phyloP scores from a whole-genome alignment of 352 stramenopile species.

The Phytopythium ostracodes region DNA sequence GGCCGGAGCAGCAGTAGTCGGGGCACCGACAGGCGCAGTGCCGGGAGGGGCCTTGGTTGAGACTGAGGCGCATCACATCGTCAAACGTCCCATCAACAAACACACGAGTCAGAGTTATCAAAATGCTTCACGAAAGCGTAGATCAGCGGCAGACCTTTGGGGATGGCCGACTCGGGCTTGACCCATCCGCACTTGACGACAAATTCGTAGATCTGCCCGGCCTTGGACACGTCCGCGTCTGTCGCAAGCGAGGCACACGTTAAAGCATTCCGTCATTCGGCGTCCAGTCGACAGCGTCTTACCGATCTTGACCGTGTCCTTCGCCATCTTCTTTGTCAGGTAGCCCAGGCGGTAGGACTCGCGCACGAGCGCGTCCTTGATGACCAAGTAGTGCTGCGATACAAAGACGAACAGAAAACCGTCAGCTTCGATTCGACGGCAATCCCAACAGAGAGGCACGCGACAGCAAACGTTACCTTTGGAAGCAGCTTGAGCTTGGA shows the following conservation, averaged over 20 bases:
- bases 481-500: constrained; percentile 89
- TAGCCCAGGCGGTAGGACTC: constrained; percentile 79
- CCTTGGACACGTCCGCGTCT: constrained; percentile 76
- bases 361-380: constrained; percentile 93
- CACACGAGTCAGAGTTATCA: neutral
- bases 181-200: constrained; percentile 89
- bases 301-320: constrained; percentile 92
- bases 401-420: constrained; percentile 4
- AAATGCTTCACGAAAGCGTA: neutral
- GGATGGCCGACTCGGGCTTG: constrained; percentile 44
- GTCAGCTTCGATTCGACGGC: neutral
- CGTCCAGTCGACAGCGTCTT: constrained; percentile 7
- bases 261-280: neutral
- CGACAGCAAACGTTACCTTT: constrained; percentile 36
- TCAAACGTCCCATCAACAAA: too few species aligned
- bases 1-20: neutral
- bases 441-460: neutral
- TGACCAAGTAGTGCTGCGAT: constrained; percentile 89
- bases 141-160: constrained; percentile 38
- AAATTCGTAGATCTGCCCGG: constrained; percentile 87
- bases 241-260: constrained; percentile 31
- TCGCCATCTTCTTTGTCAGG: constrained; percentile 68
- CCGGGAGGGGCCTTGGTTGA: neutral
- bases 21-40: neutral
- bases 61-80: neutral